Base-by-base conservation (phyloP, 1,284 basidiomycete species). In the Sphaerobolus stellatus region DNA sequence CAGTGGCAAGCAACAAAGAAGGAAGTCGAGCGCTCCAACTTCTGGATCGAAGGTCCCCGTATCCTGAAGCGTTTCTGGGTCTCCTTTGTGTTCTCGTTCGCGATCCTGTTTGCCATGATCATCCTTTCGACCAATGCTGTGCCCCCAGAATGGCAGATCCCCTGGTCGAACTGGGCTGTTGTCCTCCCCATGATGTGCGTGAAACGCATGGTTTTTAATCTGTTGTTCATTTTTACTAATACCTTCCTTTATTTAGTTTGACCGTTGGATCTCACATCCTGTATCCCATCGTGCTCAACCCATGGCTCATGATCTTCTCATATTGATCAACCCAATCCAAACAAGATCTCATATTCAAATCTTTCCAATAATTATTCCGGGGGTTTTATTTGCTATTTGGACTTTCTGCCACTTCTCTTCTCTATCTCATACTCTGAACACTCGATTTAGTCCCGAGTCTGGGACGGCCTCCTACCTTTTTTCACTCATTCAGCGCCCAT, bases 31-130 rank as follows among this genome's bases (percentile, higher is more conserved):
- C 77, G 82, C 50, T 89, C 84, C 14, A 92, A 93, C 69, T 93
- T 94, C 75, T 94, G 90, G 82, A 81, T 87, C 50, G 92, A 94
- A 68, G 84, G 92, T 7, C 92, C 92, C 0, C 82, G 79, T 58
- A 93, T 93, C 67, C 72, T 85, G 65, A 83, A 85, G 61, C 81
- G 88, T 14, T 90, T 90, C 72, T 83, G 86, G 69, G 64, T 84
- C 22, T 75, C 83, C 43, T 75, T 94, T 56, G 56, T 81, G 25
- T 58, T 91, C 38, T 84, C 75, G 50, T 61, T 79, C 48, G 20
- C 78, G 28, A 57, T 74, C 27, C 68, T 83, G 40, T 77, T 71
- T 2, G 72, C 66, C 49, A 83, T 90, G 73, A 68, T 81, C 50
- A 66, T 90, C 29, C 65, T 90, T 29, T 73, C 80, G 1, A 75